Evolutionary conservation across 805 yeast genomes (phyloP), one percentile per base, ranked within the genome.

Genomic region (Clavispora vitiphila): DNA sequence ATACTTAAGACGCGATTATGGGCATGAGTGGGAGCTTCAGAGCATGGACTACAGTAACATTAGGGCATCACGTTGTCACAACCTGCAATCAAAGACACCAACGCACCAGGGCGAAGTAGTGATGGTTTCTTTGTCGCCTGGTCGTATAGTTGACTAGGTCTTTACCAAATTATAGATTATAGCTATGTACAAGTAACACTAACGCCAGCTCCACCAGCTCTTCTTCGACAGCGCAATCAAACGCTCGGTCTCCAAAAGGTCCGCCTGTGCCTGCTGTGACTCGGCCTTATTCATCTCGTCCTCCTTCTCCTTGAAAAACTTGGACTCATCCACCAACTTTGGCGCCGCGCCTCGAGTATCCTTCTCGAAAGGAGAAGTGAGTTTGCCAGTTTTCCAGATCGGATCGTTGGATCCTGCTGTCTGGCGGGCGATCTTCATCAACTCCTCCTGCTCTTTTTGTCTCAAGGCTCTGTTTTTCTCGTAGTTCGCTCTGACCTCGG

Each of bases 401-500:
- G 95, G 95, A 42, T 84, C 88, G 50, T 80, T 72, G 12, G 88
- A 80, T 1, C 74, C 71, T 2, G 87, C 63, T 0, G 93, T 84
- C 47, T 74, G 56, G 43, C 74, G 67, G 1, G 78, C 90, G 20
- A 83, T 78, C 48, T 76, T 77, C 76, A 83, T 83, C 47, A 86
- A 60, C 54, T 78, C 83, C 48, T 74, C 73, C 55, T 85, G 91
- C 58, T 86, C 95, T 43, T 71, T 67, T 51, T 75, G 75, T 57
- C 91, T 75, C 21, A 83, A 59, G 8, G 68, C 79, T 49, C 69
- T 73, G 54, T 83, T 81, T 40, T 71, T 66, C 51, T 83, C 89
- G 59, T 86, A 87, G 46, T 85, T 83, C 16, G 80, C 80, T 48
- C 87, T 72, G 34, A 89, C 67, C 57, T 90, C 96, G 1, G 98